Evolutionary conservation across 306 rosid species (phyloP).

Genomic region (Canavalia gladiata): DNA sequence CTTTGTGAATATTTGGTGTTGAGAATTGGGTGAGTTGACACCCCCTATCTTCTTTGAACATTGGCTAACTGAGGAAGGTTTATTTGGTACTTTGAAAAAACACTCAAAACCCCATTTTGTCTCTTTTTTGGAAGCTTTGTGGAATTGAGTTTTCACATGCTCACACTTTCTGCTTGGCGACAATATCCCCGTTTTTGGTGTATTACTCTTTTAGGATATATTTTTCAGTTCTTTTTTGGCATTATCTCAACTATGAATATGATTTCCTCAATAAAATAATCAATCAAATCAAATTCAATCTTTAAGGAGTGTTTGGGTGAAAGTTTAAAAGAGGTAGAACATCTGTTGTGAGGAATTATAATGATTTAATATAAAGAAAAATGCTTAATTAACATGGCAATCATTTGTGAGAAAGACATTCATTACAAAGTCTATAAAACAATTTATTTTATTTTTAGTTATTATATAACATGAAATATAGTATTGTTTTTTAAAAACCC

Average conservation of each 20-base stretch:
- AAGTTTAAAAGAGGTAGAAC: background rate
- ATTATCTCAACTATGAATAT: background rate
- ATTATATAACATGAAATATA: too few relatives aligned
- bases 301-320: background rate
- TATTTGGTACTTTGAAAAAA: constrained; percentile 46
- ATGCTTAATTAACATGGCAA: too few relatives aligned
- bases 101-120: constrained; percentile 30
- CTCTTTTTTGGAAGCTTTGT: constrained; percentile 27
- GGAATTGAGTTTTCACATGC: background rate
- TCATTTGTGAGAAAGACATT: too few relatives aligned
- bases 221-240: background rate
- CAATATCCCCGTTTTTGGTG: background rate
- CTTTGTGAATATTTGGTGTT: constrained; percentile 13
- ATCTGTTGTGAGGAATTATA: too few relatives aligned
- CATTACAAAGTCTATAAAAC: too few relatives aligned
- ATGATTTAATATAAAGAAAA: too few relatives aligned
- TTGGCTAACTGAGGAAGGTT: constrained; percentile 59
- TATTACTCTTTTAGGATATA: background rate
- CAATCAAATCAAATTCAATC: background rate
- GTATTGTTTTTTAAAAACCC: too few relatives aligned
- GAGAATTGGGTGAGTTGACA: constrained; percentile 31
- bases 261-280: constrained; percentile 8
- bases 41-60: background rate
- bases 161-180: background rate
- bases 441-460: too few relatives aligned